phyloP scores from a whole-genome alignment of 345 rosid genomes.

The Populus ilicifolia region DNA sequence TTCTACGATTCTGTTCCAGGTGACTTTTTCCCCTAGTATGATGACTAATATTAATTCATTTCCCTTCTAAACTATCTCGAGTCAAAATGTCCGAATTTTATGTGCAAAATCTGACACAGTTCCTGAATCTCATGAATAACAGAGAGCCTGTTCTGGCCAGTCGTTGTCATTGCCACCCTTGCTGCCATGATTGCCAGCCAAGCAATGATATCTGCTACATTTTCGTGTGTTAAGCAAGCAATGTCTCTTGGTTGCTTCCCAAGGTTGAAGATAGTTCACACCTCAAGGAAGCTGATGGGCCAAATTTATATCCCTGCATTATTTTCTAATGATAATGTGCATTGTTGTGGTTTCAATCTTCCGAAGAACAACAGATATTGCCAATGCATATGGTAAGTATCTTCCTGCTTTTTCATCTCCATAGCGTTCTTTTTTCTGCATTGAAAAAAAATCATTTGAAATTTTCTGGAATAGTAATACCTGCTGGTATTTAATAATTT shows the following conservation, averaged over 20 bases:
- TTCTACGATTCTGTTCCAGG: constrained; percentile 95
- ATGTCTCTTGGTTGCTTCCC: constrained; percentile 99
- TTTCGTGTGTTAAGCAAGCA: constrained; percentile 89
- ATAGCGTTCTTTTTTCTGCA: not conserved
- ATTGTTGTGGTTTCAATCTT: constrained; percentile 79
- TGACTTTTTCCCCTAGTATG: constrained; percentile 19
- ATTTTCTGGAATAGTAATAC: not conserved
- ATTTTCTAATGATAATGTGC: constrained; percentile 93
- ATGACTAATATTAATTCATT: not conserved
- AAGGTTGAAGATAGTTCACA: constrained; percentile 88
- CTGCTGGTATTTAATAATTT: not conserved
- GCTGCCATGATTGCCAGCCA: constrained; percentile 98
- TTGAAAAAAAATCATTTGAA: not conserved
- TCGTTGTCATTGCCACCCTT: constrained; percentile 70
- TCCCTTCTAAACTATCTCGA: not conserved
- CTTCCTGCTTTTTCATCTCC: constrained; percentile 1
- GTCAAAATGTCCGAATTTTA: not conserved
- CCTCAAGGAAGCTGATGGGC: constrained; percentile 79
- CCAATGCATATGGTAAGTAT: constrained; percentile 88
- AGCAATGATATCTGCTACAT: constrained; percentile 99
- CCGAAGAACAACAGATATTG: constrained; percentile 82
- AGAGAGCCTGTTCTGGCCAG: constrained; percentile 88
- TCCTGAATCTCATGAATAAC: constrained; percentile 28
- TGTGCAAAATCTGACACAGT: constrained; percentile 3
- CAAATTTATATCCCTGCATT: constrained; percentile 90